Percentiles rank a stretch among this genome's conserved stretches.
These are phyloP conservation scores for Cetradonia linearis DNA, from an alignment of 495 filamentous ascomycete species.

Conservation along the genomic window DNA sequence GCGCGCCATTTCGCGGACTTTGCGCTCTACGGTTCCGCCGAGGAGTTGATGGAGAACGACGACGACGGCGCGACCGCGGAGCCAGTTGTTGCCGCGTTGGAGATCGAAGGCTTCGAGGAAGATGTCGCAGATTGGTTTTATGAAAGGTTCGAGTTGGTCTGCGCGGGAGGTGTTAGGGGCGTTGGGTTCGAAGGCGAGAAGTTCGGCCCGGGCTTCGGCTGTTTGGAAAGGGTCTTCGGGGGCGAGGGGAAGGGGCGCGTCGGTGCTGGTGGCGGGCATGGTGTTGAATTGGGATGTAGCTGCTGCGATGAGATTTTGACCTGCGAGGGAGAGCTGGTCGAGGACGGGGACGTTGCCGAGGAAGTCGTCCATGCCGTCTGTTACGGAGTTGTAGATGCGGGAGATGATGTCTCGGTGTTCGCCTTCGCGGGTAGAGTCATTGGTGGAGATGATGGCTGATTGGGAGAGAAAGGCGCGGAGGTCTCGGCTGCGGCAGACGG, in stretches of 20 bases:
- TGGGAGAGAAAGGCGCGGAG: constrained; percentile 90
- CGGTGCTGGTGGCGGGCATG: constrained; percentile 37
- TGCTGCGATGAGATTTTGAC: constrained; percentile 84
- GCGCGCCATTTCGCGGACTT: constrained; percentile 72
- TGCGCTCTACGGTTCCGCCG: constrained; percentile 84
- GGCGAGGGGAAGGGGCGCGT: constrained; percentile 28
- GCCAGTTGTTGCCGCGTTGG: constrained; percentile 85
- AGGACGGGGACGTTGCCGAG: constrained; percentile 90
- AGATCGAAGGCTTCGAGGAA: constrained; percentile 95
- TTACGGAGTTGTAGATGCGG: constrained; percentile 87
- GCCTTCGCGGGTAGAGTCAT: constrained; percentile 35
- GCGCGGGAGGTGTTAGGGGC: constrained; percentile 11
- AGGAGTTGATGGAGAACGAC: constrained; percentile 63
- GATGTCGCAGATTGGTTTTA: constrained; percentile 95
- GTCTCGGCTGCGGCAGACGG: constrained; percentile 88
- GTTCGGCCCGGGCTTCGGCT: constrained; percentile 87
- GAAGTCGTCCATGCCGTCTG: constrained; percentile 97
- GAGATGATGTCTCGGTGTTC: constrained; percentile 85
- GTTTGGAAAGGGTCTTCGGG: constrained; percentile 56
- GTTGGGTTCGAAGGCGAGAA: constrained; percentile 84
- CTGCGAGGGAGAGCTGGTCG: constrained; percentile 85
- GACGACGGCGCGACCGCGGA: constrained; percentile 89
- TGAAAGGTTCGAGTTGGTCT: constrained; percentile 76
- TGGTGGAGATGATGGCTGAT: constrained; percentile 51
- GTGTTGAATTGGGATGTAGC: constrained; percentile 66